Evolutionary conservation across 78 protist species (phyloP).

Genomic region (Dictyostelium intermedium): DNA sequence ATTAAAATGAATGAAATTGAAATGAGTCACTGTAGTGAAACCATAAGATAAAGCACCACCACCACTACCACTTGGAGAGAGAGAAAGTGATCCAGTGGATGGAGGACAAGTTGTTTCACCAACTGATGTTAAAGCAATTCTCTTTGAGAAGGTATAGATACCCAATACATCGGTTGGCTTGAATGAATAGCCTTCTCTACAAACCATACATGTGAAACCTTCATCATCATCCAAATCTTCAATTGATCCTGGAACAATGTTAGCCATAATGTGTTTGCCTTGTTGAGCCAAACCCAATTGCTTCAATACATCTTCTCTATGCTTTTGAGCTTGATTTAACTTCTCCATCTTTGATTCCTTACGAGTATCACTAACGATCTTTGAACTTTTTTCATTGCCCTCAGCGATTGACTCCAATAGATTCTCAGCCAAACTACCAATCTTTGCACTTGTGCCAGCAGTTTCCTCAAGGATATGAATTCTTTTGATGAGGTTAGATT

Average conservation of each 20-base stretch:
- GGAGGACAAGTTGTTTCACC: slow-evolving; percentile 21
- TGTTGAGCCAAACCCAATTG: slow-evolving; percentile 59
- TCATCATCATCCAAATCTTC: slow-evolving; percentile 86
- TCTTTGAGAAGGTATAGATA: slow-evolving; percentile 73
- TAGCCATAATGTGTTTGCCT: slow-evolving; percentile 32
- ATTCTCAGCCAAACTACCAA: slow-evolving; percentile 84
- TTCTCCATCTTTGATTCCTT: slow-evolving; percentile 57
- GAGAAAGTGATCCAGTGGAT: neutral
- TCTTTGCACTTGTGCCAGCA: neutral
- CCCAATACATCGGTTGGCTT: slow-evolving; percentile 86
- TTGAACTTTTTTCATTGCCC: slow-evolving; percentile 17
- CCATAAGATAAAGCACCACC: slow-evolving; percentile 15
- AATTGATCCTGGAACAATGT: slow-evolving; percentile 12
- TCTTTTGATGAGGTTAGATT: slow-evolving; percentile 8
- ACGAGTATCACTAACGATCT: slow-evolving; percentile 38
- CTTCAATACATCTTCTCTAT: slow-evolving; percentile 65
- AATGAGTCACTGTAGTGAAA: slow-evolving; percentile 86
- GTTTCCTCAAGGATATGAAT: slow-evolving; percentile 82
- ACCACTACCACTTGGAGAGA: neutral
- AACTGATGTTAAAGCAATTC: slow-evolving; percentile 8
- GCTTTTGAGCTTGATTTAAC: slow-evolving; percentile 73
- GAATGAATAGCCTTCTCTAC: slow-evolving; percentile 87
- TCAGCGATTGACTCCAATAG: slow-evolving; percentile 62
- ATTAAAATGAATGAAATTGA: slow-evolving; percentile 86
- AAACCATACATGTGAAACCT: slow-evolving; percentile 88